Percentiles rank a stretch among this genome's conserved stretches.
Conservation (phyloP, 2,329 filamentous ascomycete species). For the Epichloe scottii region DNA sequence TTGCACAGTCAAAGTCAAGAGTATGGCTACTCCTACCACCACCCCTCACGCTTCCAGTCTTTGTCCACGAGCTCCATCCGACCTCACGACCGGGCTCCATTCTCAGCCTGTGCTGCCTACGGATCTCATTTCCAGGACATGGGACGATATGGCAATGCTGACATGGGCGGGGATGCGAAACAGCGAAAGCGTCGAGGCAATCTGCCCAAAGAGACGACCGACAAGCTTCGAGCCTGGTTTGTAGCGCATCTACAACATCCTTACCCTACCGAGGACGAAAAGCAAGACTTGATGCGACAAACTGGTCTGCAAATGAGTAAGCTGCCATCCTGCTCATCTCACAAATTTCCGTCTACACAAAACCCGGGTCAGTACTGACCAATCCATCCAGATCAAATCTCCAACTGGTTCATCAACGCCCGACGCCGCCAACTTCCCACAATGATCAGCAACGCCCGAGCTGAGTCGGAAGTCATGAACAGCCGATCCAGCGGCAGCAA, state of each 20-base stretch:
- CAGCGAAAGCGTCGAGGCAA: slow-evolving; percentile 63
- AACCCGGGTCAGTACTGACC: not conserved
- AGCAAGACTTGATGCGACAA: slow-evolving; percentile 63
- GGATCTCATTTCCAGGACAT: slow-evolving; percentile 29
- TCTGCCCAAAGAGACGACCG: slow-evolving; percentile 79
- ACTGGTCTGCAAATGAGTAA: slow-evolving; percentile 70
- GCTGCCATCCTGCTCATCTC: slow-evolving; percentile 20
- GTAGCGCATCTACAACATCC: slow-evolving; percentile 64
- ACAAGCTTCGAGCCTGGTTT: slow-evolving; percentile 72
- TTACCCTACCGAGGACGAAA: slow-evolving; percentile 81
- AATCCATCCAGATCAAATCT: slow-evolving; percentile 47
- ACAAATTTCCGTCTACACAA: not conserved
- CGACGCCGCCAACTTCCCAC: slow-evolving; percentile 51
- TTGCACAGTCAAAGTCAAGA: slow-evolving; percentile 10
- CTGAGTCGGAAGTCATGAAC: slow-evolving; percentile 36
- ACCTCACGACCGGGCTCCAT: slow-evolving; percentile 31
- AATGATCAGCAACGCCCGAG: slow-evolving; percentile 44
- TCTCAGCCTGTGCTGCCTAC: slow-evolving; percentile 27
- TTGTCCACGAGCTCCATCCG: slow-evolving; percentile 31
- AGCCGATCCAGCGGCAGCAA: slow-evolving; percentile 12
- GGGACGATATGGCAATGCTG: slow-evolving; percentile 28
- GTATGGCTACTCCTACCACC: slow-evolving; percentile 29
- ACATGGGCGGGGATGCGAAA: slow-evolving; percentile 30
- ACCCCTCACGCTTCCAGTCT: slow-evolving; percentile 32
- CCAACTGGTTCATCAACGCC: slow-evolving; percentile 74